Evolutionary conservation across 345 rosid species (phyloP).

Genomic region (Alliaria petiolata): DNA sequence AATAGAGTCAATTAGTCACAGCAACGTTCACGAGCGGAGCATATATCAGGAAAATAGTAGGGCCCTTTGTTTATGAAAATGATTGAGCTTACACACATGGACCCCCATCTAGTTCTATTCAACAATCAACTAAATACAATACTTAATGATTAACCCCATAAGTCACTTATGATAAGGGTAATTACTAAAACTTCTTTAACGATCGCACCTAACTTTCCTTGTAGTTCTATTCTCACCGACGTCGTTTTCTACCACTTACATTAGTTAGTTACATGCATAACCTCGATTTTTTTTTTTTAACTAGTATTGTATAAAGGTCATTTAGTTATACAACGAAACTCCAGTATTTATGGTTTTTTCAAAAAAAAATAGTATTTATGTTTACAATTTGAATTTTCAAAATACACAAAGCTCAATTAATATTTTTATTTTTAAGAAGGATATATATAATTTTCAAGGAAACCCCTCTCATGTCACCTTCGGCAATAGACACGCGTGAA

Average conservation of each 20-base stretch:
- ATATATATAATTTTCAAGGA: not conserved
- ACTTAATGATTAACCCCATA: constrained; percentile 16
- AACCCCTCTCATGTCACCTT: constrained; percentile 9
- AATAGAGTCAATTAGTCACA: constrained; percentile 16
- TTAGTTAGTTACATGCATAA: constrained; percentile 15
- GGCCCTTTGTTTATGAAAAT: constrained; percentile 26
- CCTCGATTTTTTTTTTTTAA: not conserved
- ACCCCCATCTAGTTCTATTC: constrained; percentile 27
- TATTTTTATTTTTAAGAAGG: not conserved
- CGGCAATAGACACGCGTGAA: constrained; percentile 36
- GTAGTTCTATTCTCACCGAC: not conserved
- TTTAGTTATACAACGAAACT: not conserved
- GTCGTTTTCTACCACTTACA: constrained; percentile 19
- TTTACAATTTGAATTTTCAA: constrained; percentile 6
- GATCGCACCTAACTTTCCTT: constrained; percentile 17
- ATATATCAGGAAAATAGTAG: constrained; percentile 18
- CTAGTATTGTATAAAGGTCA: not conserved
- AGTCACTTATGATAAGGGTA: too few relatives aligned
- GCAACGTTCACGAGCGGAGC: constrained; percentile 44
- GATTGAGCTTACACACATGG: constrained; percentile 35
- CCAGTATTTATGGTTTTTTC: too few relatives aligned
- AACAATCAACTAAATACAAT: constrained; percentile 1
- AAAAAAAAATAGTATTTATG: too few relatives aligned
- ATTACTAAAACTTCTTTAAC: not conserved
- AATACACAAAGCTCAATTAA: not conserved